Conservation (phyloP, 2,329 filamentous ascomycete species). For the Grosmannia clavigera region DNA sequence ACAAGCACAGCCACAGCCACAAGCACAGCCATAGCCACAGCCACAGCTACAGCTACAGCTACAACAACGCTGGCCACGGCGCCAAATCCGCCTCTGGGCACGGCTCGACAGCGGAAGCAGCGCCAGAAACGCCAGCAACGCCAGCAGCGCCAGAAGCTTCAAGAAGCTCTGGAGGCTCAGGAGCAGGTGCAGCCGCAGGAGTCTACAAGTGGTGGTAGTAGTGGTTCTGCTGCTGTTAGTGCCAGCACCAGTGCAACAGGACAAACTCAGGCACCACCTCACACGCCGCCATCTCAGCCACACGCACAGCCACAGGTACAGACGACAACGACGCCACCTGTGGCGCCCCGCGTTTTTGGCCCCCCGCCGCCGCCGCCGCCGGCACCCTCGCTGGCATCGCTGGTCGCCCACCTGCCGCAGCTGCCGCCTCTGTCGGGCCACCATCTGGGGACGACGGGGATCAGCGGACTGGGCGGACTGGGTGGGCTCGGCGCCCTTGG, state of each 20-base stretch:
- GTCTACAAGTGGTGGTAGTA: too few species aligned
- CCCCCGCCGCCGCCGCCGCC: conserved; percentile 11
- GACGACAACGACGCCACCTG: neutral
- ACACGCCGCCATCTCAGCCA: neutral
- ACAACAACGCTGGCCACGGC: neutral
- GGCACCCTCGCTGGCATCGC: conserved; percentile 7
- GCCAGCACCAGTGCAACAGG: too few species aligned
- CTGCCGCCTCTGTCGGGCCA: neutral
- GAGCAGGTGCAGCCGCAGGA: neutral
- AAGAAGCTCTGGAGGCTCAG: conserved; percentile 1
- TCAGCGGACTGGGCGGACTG: neutral
- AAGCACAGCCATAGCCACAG: conserved; percentile 1
- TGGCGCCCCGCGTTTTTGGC: conserved; percentile 10
- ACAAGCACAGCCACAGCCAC: conserved; percentile 1
- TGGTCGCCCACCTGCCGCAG: conserved; percentile 9
- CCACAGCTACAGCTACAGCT: neutral
- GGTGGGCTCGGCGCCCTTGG: too few species aligned
- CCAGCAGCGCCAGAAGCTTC: conserved; percentile 10
- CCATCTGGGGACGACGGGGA: neutral
- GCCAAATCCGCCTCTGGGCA: conserved; percentile 8
- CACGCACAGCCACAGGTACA: conserved; percentile 3
- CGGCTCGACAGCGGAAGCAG: conserved; percentile 12
- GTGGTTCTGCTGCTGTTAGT: too few species aligned
- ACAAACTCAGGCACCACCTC: neutral
- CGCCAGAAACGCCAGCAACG: conserved; percentile 12